phyloP scores from a whole-genome alignment of 345 rosid species.

The Ceriops tagal region DNA sequence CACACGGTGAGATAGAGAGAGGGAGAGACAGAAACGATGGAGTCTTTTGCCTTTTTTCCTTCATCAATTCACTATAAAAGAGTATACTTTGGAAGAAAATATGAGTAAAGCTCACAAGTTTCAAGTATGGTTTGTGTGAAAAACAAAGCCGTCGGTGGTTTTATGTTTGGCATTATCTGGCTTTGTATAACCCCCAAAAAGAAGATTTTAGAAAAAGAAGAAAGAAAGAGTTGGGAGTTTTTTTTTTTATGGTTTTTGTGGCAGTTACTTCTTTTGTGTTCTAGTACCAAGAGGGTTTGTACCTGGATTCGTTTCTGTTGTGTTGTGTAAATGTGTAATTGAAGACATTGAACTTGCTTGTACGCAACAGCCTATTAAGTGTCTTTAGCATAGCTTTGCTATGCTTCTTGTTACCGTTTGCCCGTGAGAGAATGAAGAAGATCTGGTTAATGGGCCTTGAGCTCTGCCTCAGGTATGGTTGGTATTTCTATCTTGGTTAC shows the following conservation, averaged over 20 bases:
- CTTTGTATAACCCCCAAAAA: not conserved
- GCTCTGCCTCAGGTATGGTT: constrained; percentile 33
- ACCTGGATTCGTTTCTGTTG: not conserved
- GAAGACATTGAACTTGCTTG: not conserved
- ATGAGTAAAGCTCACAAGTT: not conserved
- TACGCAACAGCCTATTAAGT: not conserved
- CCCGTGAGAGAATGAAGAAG: constrained; percentile 27
- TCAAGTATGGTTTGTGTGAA: not conserved
- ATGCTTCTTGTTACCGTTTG: constrained; percentile 9
- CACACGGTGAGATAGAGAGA: not conserved
- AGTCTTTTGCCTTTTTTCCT: not conserved
- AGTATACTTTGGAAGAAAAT: not conserved
- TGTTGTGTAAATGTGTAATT: constrained; percentile 1
- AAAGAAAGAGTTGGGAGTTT: not conserved
- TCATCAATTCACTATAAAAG: not conserved
- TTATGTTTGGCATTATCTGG: not conserved
- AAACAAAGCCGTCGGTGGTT: not conserved
- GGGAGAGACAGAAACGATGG: not conserved
- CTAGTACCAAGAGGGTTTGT: not conserved
- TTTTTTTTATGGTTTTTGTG: constrained; percentile 3
- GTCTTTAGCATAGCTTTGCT: not conserved
- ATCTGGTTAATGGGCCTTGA: constrained; percentile 38
- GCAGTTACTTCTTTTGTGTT: not conserved
- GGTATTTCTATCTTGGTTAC: constrained; percentile 1
- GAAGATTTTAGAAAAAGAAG: not conserved